phyloP scores from a whole-genome alignment of 768 basidiomycete genomes.

The Auricularia cornea region DNA sequence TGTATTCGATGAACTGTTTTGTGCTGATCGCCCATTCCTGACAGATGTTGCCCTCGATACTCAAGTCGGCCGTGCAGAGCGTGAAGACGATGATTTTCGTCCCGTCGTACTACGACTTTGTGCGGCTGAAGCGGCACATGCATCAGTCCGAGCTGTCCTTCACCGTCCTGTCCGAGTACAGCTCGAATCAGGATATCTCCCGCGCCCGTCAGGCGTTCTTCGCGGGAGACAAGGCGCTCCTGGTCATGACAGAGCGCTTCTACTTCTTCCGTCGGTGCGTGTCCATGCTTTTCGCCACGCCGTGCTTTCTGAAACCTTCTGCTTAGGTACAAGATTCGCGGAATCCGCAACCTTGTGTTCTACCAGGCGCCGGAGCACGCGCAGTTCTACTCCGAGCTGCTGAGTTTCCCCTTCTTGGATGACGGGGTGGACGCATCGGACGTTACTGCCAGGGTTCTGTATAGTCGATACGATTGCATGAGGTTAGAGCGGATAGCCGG shows the following conservation, averaged over 20 bases:
- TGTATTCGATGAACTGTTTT: neutral
- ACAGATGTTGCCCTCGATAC: constrained; percentile 68
- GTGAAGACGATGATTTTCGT: constrained; percentile 82
- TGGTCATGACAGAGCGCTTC: constrained; percentile 94
- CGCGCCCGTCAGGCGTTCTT: constrained; percentile 92
- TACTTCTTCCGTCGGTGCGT: constrained; percentile 84
- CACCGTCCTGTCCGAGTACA: constrained; percentile 91
- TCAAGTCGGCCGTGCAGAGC: constrained; percentile 92
- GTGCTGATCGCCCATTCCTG: neutral
- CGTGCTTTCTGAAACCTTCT: neutral
- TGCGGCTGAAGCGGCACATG: constrained; percentile 81
- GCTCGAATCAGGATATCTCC: constrained; percentile 87
- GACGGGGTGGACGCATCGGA: constrained; percentile 81
- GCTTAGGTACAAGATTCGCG: constrained; percentile 80
- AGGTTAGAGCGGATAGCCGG: constrained; percentile 79
- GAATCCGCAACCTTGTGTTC: constrained; percentile 87
- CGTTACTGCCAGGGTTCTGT: constrained; percentile 72
- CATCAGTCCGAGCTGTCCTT: constrained; percentile 65
- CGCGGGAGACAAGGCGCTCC: constrained; percentile 72
- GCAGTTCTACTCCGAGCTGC: constrained; percentile 83
- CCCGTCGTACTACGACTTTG: constrained; percentile 95
- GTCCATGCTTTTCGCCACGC: too few species aligned
- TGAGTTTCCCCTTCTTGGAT: constrained; percentile 87
- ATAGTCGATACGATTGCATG: constrained; percentile 86
- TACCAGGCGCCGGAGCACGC: constrained; percentile 88